These are phyloP conservation scores for Rubus idaeus DNA, from an alignment of 306 rosid genomes.

Conservation along the genomic window DNA sequence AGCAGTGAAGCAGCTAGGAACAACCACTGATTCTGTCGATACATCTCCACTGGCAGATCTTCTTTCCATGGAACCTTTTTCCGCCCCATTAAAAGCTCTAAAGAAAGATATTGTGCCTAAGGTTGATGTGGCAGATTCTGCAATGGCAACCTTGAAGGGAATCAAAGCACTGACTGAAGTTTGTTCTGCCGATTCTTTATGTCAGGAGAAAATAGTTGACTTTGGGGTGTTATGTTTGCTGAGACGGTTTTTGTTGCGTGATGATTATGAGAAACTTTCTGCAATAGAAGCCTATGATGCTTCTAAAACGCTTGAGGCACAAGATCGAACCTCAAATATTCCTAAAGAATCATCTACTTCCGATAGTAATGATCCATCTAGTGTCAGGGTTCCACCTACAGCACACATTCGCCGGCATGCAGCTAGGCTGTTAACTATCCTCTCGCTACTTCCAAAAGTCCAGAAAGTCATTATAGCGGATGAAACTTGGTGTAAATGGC, in stretches of 20 bases:
- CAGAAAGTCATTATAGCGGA: conserved; percentile 68
- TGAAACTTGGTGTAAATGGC: conserved; percentile 78
- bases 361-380: conserved; percentile 54
- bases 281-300: conserved; percentile 90
- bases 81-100: conserved; percentile 59
- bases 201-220: conserved; percentile 62
- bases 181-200: conserved; percentile 58
- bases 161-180: conserved; percentile 85
- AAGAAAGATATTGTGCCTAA: conserved; percentile 65
- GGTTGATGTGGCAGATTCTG: conserved; percentile 91
- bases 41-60: conserved; percentile 72
- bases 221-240: conserved; percentile 75
- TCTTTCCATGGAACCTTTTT: conserved; percentile 73
- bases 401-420: conserved; percentile 96
- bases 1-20: conserved; percentile 60
- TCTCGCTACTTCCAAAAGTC: conserved; percentile 72
- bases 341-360: conserved; percentile 40
- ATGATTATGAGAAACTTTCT: conserved; percentile 92
- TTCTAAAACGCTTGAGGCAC: conserved; percentile 63
- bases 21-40: conserved; percentile 50
- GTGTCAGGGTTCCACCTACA: conserved; percentile 88
- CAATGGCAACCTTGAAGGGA: conserved; percentile 86
- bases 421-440: conserved; percentile 82
- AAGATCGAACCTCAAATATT: conserved; percentile 49
- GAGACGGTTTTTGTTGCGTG: conserved; percentile 77